These are phyloP conservation scores for Schizophyllum commune DNA, from an alignment of 1,284 basidiomycete genomes.

Conservation along the genomic window DNA sequence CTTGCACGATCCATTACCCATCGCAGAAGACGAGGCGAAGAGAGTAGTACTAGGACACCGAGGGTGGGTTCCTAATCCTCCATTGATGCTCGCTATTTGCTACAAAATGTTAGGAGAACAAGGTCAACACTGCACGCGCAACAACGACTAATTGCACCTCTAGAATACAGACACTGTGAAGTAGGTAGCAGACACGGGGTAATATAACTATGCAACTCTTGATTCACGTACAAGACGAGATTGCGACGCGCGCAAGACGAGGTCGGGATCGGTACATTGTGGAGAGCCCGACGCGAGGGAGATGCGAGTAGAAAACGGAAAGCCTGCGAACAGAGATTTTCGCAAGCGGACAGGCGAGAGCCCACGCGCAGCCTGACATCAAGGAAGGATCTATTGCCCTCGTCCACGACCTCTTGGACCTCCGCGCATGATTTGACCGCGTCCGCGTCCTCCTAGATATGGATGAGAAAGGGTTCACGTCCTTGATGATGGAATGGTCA, in stretches of 20 bases:
- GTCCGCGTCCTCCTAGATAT: background rate
- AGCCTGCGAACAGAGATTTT: background rate
- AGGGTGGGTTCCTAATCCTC: no score
- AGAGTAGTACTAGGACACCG: no score
- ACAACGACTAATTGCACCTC: background rate
- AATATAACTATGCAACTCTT: background rate
- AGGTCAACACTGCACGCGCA: background rate
- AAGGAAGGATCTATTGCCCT: constrained; percentile 5
- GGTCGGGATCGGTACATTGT: no score
- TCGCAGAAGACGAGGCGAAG: no score
- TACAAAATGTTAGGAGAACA: no score
- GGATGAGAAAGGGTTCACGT: background rate
- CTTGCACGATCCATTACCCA: no score
- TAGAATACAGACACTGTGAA: background rate
- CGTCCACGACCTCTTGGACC: constrained; percentile 13
- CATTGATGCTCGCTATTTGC: no score
- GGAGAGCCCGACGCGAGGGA: background rate
- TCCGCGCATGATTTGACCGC: constrained; percentile 12
- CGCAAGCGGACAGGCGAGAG: no score
- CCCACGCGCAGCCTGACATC: no score
- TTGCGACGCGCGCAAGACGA: no score
- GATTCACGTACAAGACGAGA: background rate
- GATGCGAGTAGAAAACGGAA: background rate
- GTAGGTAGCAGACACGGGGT: background rate
- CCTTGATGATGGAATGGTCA: background rate